Conservation (phyloP, 176 grass and related monocot species). For the Triticum timopheevii region DNA sequence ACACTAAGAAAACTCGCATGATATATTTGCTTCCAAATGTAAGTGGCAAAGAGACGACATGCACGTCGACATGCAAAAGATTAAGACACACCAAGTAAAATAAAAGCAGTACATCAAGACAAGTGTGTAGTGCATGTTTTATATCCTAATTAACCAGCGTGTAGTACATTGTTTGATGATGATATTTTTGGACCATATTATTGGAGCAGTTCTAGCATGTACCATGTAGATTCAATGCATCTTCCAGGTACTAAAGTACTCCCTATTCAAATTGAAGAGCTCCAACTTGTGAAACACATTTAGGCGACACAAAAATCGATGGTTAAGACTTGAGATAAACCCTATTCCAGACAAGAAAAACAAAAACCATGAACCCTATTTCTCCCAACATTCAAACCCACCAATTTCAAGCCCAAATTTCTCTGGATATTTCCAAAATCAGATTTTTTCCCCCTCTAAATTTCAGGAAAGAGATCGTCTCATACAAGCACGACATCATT, state of each 20-base stretch:
- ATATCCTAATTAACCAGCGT: not conserved
- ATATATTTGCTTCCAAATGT: not conserved
- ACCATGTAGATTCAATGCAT: slow-evolving; percentile 27
- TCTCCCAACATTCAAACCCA: not conserved
- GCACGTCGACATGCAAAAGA: not conserved
- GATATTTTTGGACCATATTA: not conserved
- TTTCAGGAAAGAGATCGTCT: not conserved
- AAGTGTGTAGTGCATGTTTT: not conserved
- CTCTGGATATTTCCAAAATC: too few species aligned
- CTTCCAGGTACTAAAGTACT: not conserved
- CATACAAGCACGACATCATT: not conserved
- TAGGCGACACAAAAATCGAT: not conserved
- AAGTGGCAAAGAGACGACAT: not conserved
- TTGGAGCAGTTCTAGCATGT: not conserved
- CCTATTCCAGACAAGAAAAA: not conserved
- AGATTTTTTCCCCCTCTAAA: not conserved
- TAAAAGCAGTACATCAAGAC: not conserved
- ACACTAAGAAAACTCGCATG: not conserved
- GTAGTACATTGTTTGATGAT: not conserved
- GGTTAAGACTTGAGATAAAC: too few species aligned
- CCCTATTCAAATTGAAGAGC: not conserved
- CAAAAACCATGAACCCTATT: not conserved
- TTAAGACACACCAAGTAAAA: not conserved
- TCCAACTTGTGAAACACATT: not conserved
- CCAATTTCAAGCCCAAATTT: not conserved